These are phyloP conservation scores for Elymus sibiricus DNA, from an alignment of 176 grass and related monocot species.

Conservation along the genomic window DNA sequence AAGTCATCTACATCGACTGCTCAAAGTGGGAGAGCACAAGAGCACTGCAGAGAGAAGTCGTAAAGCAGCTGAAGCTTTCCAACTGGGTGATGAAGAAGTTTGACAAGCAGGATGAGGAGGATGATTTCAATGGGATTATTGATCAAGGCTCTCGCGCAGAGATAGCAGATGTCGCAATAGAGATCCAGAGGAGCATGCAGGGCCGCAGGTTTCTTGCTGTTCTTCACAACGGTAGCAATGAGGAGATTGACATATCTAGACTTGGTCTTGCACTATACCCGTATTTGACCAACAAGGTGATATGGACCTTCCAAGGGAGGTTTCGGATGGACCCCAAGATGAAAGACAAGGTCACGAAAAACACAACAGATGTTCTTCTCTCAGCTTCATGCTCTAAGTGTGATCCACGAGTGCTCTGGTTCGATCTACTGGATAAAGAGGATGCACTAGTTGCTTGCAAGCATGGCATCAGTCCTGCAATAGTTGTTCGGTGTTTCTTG, in stretches of 20 bases:
- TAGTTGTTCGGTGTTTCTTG: background rate
- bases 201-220: background rate
- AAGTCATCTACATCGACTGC: background rate
- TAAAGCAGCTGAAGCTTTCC: background rate
- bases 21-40: background rate
- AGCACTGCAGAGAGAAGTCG: background rate
- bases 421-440: background rate
- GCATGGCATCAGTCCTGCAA: background rate
- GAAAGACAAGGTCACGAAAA: background rate
- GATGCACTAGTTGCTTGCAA: background rate
- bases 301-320: background rate
- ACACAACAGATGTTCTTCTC: background rate
- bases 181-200: background rate
- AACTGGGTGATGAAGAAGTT: background rate
- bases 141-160: background rate
- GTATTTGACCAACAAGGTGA: background rate
- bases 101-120: background rate
- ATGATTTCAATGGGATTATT: background rate
- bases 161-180: background rate
- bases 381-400: background rate
- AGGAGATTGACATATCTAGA: background rate
- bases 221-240: background rate
- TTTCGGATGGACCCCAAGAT: background rate
- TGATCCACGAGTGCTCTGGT: background rate
- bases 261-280: background rate